Conservation (phyloP, 108 stramenopile species). For the Cyclotella baltica region DNA sequence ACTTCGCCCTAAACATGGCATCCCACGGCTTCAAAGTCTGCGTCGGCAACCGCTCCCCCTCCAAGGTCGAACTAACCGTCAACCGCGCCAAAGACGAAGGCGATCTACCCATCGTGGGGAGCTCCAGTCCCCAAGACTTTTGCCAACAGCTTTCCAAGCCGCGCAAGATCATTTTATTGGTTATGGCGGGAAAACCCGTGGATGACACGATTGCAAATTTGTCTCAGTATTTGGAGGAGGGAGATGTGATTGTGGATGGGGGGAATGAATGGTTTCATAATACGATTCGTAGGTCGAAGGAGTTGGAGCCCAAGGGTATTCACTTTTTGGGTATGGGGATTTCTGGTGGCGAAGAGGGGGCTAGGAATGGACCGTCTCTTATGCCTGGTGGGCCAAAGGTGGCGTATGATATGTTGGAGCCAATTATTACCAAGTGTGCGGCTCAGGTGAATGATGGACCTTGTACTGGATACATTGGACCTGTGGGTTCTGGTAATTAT, state of each 20-base stretch:
- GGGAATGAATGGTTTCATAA: constrained; percentile 99
- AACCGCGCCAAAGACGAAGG: constrained; percentile 94
- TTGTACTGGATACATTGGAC: constrained; percentile 96
- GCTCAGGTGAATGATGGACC: constrained; percentile 93
- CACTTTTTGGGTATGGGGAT: constrained; percentile 99
- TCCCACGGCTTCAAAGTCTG: constrained; percentile 92
- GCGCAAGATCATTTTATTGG: constrained; percentile 94
- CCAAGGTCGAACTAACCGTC: constrained; percentile 95
- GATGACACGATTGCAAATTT: constrained; percentile 92
- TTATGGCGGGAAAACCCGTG: constrained; percentile 97
- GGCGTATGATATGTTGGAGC: constrained; percentile 94
- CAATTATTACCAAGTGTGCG: constrained; percentile 94
- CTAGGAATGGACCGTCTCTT: constrained; percentile 95
- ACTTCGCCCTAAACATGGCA: constrained; percentile 98
- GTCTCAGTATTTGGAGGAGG: constrained; percentile 82
- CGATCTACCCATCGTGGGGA: constrained; percentile 87
- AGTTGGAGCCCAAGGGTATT: constrained; percentile 87
- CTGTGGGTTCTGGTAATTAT: constrained; percentile 94
- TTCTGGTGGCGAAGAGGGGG: constrained; percentile 98
- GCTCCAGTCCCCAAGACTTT: constrained; percentile 83
- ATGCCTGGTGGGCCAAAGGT: constrained; percentile 98
- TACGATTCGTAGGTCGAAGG: constrained; percentile 91
- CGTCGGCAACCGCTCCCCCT: constrained; percentile 93
- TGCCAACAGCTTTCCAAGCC: constrained; percentile 78
- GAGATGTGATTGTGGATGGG: constrained; percentile 97